Evolutionary conservation across 2,329 filamentous ascomycete species (phyloP), one percentile per base, ranked within the genome.

Genomic region (Curvularia verruculosa): DNA sequence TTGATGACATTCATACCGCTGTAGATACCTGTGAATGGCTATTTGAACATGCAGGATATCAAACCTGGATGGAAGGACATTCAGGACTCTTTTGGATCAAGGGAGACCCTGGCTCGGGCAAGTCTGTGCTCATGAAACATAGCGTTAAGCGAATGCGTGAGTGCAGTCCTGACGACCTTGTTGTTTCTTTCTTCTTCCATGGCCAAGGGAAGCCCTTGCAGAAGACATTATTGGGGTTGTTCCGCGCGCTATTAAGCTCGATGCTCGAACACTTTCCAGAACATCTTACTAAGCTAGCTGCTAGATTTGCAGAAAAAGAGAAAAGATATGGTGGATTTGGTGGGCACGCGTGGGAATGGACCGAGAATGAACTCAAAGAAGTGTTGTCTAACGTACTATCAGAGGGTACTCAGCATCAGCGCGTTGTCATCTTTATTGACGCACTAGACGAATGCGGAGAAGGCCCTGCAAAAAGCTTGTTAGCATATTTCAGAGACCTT

Each of bases 21-120:
- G 34, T 26, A 15, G 44, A 53, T 28, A 79, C 79, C 1, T 60
- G 58, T 52, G 56, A 67, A 46, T 82, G 79, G 80, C 65, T 82
- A 0, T 56, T 77, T 0, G 47, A 68, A 5, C 63, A 68, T 39
- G 5, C 61, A 0, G 49, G 74, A 43, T 81, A 77, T 50, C 51
- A 50, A 9, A 57, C 66, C 5, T 81, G 79, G 80, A 51, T 70
- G 10, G 9, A 50, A 7, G 50, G 68, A 8, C 66, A 78, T 31
- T 51, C 67, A 26, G 78, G 78, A 3, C 73, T 83, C 29, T 61
- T 83, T 1, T 83, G 79, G 80, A 78, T 83, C 21, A 74, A 74
- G 46, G 80, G 80, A 19, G 49, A 61, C 19, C 55, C 59, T 34
- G 59, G 59, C 23, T 15, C 55, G 10, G 59, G 59, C 50, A 83